Percentiles rank a stretch among this genome's conserved stretches.
These are phyloP conservation scores for Cladosporium sp. DNA, from an alignment of 2,329 filamentous ascomycete genomes.

Conservation along the genomic window DNA sequence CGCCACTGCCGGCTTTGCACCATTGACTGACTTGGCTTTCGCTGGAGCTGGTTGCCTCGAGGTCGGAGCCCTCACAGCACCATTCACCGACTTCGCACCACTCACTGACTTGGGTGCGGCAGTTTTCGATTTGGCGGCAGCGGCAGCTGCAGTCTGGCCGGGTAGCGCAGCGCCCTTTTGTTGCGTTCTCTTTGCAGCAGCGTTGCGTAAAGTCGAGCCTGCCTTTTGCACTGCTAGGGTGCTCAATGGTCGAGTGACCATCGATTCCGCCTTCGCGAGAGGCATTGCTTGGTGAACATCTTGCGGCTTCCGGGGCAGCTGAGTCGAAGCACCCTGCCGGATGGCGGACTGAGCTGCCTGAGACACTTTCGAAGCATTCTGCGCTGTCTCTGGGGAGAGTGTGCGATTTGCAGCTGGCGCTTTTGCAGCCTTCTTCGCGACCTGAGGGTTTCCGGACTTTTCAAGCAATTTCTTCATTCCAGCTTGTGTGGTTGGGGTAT, in stretches of 20 bases:
- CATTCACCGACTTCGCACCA: conserved; percentile 17
- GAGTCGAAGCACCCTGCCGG: conserved; percentile 18
- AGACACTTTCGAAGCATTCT: conserved; percentile 27
- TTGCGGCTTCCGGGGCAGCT: conserved; percentile 24
- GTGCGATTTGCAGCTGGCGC: conserved; percentile 28
- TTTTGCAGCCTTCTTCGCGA: conserved; percentile 30
- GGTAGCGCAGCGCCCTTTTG: conserved; percentile 30
- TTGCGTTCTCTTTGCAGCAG: conserved; percentile 31
- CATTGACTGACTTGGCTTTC: conserved; percentile 17
- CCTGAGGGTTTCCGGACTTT: conserved; percentile 27
- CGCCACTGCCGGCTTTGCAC: conserved; percentile 14
- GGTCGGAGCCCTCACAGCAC: conserved; percentile 12
- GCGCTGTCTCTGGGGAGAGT: conserved; percentile 27
- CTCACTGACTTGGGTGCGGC: conserved; percentile 1
- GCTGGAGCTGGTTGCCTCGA: conserved; percentile 12
- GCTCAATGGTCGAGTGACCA: conserved; percentile 37
- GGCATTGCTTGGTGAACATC: conserved; percentile 32
- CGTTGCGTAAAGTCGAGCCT: conserved; percentile 28
- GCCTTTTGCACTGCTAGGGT: conserved; percentile 38
- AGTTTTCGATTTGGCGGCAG: conserved; percentile 6
- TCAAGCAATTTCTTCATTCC: conserved; percentile 31
- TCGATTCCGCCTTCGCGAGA: conserved; percentile 36
- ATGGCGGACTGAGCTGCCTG: conserved; percentile 22
- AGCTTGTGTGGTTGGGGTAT: conserved; percentile 32
- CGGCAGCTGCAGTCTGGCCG: conserved; percentile 24